A percentile compares a stretch with the other conserved stretches of the same genome.
These are phyloP conservation scores for Trypanosomatidae sp. DNA, from an alignment of 208 protist species.

Conservation along the genomic window DNA sequence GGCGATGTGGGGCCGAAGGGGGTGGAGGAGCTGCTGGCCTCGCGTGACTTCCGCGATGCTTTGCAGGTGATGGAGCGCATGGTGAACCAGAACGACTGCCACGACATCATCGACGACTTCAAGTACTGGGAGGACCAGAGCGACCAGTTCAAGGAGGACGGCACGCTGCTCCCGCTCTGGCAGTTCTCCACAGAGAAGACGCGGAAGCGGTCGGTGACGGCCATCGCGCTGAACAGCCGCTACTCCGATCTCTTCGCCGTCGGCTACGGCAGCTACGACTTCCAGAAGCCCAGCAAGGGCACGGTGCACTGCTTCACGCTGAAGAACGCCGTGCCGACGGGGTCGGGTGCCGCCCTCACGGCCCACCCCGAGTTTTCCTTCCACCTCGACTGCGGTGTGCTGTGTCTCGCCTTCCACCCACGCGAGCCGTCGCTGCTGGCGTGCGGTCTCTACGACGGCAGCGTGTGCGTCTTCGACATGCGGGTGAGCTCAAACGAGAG, in stretches of 20 bases:
- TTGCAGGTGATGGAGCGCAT: constrained; percentile 96
- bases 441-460: constrained; percentile 96
- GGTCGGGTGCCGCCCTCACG: constrained; percentile 42
- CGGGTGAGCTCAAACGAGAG: constrained; percentile 42
- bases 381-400: constrained; percentile 91
- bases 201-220: constrained; percentile 91
- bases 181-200: constrained; percentile 91
- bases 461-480: constrained; percentile 95
- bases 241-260: constrained; percentile 98
- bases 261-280: constrained; percentile 98
- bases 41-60: constrained; percentile 50
- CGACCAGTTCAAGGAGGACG: constrained; percentile 94
- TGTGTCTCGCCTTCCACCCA: constrained; percentile 97
- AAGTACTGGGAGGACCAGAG: constrained; percentile 97
- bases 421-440: constrained; percentile 87
- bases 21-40: constrained; percentile 65
- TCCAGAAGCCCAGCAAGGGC: constrained; percentile 94
- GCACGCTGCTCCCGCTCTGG: constrained; percentile 96
- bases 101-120: constrained; percentile 97
- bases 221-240: constrained; percentile 93
- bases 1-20: constrained; percentile 28
- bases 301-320: constrained; percentile 96
- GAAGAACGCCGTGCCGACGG: constrained; percentile 94
- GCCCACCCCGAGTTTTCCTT: constrained; percentile 95
- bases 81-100: constrained; percentile 97